Evolutionary conservation across 2,329 filamentous ascomycete genomes (phyloP).

Genomic region (Dactylella cylindrospora): DNA sequence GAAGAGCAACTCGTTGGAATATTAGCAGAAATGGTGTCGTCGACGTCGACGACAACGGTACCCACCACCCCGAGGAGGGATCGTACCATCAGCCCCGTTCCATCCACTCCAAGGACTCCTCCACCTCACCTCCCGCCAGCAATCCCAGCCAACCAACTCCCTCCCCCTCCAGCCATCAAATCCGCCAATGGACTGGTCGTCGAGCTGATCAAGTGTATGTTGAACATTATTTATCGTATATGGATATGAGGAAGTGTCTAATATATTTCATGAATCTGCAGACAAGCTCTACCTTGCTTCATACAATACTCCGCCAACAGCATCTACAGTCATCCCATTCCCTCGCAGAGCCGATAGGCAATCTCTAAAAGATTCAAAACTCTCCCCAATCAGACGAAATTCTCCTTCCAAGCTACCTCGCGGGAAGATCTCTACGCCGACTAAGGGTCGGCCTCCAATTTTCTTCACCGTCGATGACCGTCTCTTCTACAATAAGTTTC

Average conservation of each 20-base stretch:
- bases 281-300: conserved; percentile 94
- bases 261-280: conserved; percentile 52
- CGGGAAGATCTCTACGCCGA: conserved; percentile 46
- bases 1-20: not conserved
- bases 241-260: not conserved
- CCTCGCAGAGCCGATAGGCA: conserved; percentile 59
- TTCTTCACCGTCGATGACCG: conserved; percentile 95
- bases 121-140: conserved; percentile 32
- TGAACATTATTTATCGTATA: not conserved
- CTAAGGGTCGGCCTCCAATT: conserved; percentile 67
- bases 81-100: conserved; percentile 24
- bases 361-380: conserved; percentile 63
- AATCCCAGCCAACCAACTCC: conserved; percentile 28
- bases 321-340: conserved; percentile 84
- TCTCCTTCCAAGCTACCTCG: conserved; percentile 45
- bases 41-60: conserved; percentile 24
- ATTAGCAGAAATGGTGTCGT: conserved; percentile 26
- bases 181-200: conserved; percentile 41
- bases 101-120: conserved; percentile 35
- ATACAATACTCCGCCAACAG: conserved; percentile 78
- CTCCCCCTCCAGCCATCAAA: conserved; percentile 32
- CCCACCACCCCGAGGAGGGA: conserved; percentile 23
- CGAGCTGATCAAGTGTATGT: conserved; percentile 43
- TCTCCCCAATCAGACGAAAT: conserved; percentile 39
- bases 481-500: conserved; percentile 95